Percentiles rank a stretch among this genome's conserved stretches.
Evolutionary conservation across 2,329 filamentous ascomycete genomes (phyloP).

Genomic region (Pseudocercospora musae): DNA sequence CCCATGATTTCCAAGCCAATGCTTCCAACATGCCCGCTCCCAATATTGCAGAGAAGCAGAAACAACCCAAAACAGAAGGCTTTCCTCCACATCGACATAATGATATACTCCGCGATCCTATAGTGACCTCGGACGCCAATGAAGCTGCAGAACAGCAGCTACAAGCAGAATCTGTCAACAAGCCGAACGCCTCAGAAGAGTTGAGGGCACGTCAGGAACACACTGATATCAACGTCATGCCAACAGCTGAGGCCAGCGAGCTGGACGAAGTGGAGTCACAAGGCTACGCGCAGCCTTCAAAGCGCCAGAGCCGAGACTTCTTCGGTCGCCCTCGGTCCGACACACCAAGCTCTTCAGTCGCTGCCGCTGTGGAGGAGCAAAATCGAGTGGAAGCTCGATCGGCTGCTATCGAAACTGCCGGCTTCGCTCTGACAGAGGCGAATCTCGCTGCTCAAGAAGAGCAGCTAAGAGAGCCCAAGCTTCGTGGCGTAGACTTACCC

Average conservation of each 20-base stretch:
- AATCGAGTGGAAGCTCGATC: conserved; percentile 1
- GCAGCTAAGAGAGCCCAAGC: conserved; percentile 16
- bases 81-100: not conserved
- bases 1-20: not conserved
- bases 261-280: not conserved
- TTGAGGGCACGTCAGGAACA: not conserved
- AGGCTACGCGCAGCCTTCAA: not conserved
- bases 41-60: not conserved
- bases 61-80: not conserved
- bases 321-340: not conserved
- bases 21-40: not conserved
- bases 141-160: conserved; percentile 24
- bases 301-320: not conserved
- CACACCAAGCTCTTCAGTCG: not conserved
- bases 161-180: conserved; percentile 10
- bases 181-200: not conserved
- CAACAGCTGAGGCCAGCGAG: conserved; percentile 1
- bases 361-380: not conserved
- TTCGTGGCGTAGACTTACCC: conserved; percentile 30
- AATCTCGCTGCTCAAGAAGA: conserved; percentile 36
- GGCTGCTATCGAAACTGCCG: not conserved
- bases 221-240: not conserved
- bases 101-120: not conserved
- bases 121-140: conserved; percentile 26
- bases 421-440: conserved; percentile 30